Conservation (phyloP, 2,329 filamentous ascomycete species). For the Nothomitra cinnamomea region DNA sequence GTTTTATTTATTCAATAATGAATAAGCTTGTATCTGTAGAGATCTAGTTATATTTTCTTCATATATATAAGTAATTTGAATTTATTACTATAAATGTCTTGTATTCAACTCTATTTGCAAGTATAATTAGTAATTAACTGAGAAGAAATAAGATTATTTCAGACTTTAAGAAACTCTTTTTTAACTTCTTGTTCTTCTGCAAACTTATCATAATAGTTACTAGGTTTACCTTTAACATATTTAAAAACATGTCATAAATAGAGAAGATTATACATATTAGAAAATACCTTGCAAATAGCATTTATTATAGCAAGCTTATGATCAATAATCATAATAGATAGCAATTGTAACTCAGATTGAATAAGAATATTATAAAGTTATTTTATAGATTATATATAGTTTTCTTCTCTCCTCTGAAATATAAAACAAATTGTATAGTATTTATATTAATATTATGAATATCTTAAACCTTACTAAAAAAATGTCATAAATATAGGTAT, state of each 20-base stretch:
- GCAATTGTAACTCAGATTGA: background rate
- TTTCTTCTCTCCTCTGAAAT: background rate
- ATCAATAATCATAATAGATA: background rate
- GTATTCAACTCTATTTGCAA: too few species aligned
- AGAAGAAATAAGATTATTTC: too few species aligned
- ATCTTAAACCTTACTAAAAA: too few species aligned
- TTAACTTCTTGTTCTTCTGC: background rate
- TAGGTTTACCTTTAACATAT: background rate
- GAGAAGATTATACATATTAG: background rate
- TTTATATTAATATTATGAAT: too few species aligned
- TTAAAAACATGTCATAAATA: background rate
- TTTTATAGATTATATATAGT: background rate
- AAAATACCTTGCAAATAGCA: background rate
- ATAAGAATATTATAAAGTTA: background rate
- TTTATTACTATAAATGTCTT: too few species aligned
- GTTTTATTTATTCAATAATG: background rate
- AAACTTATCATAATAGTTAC: too few species aligned
- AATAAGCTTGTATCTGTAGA: too few species aligned
- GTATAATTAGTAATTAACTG: too few species aligned
- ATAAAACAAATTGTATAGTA: background rate
- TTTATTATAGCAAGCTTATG: background rate
- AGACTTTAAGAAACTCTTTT: background rate
- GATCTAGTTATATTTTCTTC: background rate
- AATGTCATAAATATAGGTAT: too few species aligned
- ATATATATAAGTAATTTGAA: too few species aligned